Evolutionary conservation across 2,329 filamentous ascomycete genomes (phyloP).

Genomic region (Ramularia endophylla): DNA sequence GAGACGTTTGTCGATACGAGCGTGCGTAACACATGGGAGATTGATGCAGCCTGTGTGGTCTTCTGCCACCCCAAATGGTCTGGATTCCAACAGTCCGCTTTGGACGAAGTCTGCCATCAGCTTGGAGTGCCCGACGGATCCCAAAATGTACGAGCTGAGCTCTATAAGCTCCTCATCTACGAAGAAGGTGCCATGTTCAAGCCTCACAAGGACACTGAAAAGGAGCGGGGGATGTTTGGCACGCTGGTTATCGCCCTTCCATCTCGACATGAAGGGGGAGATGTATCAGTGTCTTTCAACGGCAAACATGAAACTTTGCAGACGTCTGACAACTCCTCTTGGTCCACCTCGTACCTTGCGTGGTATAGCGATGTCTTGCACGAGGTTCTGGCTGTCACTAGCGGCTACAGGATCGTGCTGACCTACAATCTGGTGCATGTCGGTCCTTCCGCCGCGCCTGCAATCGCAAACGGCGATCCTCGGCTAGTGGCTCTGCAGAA

Average conservation of each 20-base stretch:
- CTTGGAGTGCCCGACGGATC: conserved; percentile 8
- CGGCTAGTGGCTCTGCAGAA: no score
- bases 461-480: no score
- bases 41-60: background rate
- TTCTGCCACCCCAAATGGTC: conserved; percentile 22
- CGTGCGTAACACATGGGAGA: conserved; percentile 30
- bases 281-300: conserved; percentile 10
- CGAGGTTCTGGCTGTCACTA: conserved; percentile 44
- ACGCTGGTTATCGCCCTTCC: conserved; percentile 20
- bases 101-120: conserved; percentile 7
- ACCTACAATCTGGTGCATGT: conserved; percentile 42
- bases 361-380: conserved; percentile 51
- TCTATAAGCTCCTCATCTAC: conserved; percentile 23
- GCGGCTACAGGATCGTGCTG: conserved; percentile 46
- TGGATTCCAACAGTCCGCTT: conserved; percentile 12
- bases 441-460: conserved; percentile 20
- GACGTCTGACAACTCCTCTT: no score
- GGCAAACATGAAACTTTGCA: background rate
- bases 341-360: no score
- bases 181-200: conserved; percentile 22
- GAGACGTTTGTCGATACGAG: conserved; percentile 28
- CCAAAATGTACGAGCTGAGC: conserved; percentile 10
- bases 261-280: conserved; percentile 17
- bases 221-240: conserved; percentile 22
- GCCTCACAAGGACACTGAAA: conserved; percentile 17